phyloP scores from a whole-genome alignment of 495 filamentous ascomycete genomes.

The Hyphodiscus hymeniophilus region DNA sequence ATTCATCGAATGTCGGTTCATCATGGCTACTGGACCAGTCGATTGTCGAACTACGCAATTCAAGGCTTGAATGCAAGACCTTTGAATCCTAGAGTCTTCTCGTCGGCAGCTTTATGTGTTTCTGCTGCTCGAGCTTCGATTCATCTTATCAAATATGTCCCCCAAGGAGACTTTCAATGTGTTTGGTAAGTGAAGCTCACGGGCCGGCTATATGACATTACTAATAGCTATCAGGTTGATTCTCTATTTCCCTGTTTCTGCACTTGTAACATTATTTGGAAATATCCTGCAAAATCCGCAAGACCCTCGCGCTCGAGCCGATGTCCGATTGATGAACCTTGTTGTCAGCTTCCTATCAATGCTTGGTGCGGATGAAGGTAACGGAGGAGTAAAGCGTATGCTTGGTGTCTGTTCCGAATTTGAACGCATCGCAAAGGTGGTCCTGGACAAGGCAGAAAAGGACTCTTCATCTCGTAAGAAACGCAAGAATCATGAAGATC shows the following conservation, averaged over 20 bases:
- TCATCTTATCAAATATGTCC: slow-evolving; percentile 89
- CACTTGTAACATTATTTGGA: slow-evolving; percentile 90
- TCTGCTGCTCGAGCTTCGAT: slow-evolving; percentile 89
- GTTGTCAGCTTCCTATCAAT: slow-evolving; percentile 81
- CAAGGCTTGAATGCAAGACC: slow-evolving; percentile 85
- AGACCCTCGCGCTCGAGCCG: slow-evolving; percentile 77
- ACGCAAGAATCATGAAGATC: slow-evolving; percentile 55
- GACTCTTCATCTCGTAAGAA: slow-evolving; percentile 72
- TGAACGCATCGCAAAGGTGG: slow-evolving; percentile 85
- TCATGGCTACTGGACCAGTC: slow-evolving; percentile 96
- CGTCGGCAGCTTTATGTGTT: slow-evolving; percentile 88
- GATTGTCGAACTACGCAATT: slow-evolving; percentile 90
- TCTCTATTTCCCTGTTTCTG: slow-evolving; percentile 93
- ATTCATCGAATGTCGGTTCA: slow-evolving; percentile 98
- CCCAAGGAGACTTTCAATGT: slow-evolving; percentile 87
- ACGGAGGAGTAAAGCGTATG: slow-evolving; percentile 86
- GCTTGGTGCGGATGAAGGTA: slow-evolving; percentile 66
- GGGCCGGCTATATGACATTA: background rate
- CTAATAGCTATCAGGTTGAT: slow-evolving; percentile 58
- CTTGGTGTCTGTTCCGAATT: slow-evolving; percentile 89
- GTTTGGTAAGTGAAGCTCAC: slow-evolving; percentile 65
- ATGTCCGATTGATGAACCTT: slow-evolving; percentile 82
- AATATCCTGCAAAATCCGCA: slow-evolving; percentile 96
- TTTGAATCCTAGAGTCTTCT: slow-evolving; percentile 87
- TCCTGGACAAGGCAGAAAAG: slow-evolving; percentile 83